These are phyloP conservation scores for Gloeostereum incarnatum DNA, from an alignment of 768 basidiomycete genomes.

Conservation along the genomic window DNA sequence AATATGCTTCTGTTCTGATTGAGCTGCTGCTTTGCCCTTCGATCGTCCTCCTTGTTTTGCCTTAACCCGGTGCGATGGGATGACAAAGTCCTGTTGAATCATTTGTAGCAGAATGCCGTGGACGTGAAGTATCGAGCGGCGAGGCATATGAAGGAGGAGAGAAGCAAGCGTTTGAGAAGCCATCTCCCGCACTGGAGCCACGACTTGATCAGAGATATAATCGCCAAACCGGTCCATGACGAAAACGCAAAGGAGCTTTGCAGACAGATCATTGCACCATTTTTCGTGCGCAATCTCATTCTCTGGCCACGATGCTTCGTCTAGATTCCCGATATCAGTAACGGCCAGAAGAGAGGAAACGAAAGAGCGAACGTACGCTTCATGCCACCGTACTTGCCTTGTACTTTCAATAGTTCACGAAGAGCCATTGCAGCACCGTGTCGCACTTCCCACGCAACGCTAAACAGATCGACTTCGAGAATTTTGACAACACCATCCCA, in stretches of 20 bases:
- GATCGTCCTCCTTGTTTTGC: slow-evolving; percentile 1
- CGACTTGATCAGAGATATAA: slow-evolving; percentile 93
- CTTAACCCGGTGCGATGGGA: slow-evolving; percentile 16
- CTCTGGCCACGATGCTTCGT: slow-evolving; percentile 37
- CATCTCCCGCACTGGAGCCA: slow-evolving; percentile 95
- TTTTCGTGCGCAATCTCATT: slow-evolving; percentile 66
- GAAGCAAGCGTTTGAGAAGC: slow-evolving; percentile 92
- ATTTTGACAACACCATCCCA: slow-evolving; percentile 81
- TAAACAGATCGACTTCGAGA: slow-evolving; percentile 77
- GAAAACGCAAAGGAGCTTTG: slow-evolving; percentile 81
- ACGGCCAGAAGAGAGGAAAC: slow-evolving; percentile 4
- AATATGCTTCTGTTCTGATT: slow-evolving; percentile 49
- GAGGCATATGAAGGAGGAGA: slow-evolving; percentile 81
- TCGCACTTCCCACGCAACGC: slow-evolving; percentile 84
- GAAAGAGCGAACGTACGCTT: slow-evolving; percentile 33
- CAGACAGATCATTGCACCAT: slow-evolving; percentile 86
- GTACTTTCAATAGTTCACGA: slow-evolving; percentile 77
- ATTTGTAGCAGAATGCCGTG: slow-evolving; percentile 82
- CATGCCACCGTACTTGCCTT: slow-evolving; percentile 80
- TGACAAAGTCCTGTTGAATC: slow-evolving; percentile 80
- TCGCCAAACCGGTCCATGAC: slow-evolving; percentile 98
- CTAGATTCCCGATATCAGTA: slow-evolving; percentile 21
- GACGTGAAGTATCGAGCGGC: slow-evolving; percentile 68
- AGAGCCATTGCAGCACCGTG: slow-evolving; percentile 92
- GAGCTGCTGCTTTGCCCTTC: slow-evolving; percentile 16